Percentiles rank a stretch among this genome's conserved stretches.
These are phyloP conservation scores for Yarrowia bubula DNA, from an alignment of 805 yeast genomes.

Conservation along the genomic window DNA sequence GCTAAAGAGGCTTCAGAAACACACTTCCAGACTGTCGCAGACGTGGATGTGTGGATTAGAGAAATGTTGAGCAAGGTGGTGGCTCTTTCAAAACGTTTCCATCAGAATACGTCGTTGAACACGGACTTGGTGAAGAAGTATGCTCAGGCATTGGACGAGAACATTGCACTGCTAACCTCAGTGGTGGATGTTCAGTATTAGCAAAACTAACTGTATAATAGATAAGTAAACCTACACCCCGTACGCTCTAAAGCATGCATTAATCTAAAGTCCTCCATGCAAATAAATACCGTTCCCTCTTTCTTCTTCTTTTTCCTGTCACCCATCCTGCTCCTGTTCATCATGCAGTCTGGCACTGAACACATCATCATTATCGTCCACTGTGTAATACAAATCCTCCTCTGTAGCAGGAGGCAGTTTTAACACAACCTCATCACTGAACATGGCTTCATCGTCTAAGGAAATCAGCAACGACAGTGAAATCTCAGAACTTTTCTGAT, in stretches of 20 bases:
- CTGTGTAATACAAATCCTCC: conserved; percentile 36
- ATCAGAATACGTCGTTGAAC: conserved; percentile 5
- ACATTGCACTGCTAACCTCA: not conserved
- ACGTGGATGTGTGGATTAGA: conserved; percentile 16
- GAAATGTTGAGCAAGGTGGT: conserved; percentile 19
- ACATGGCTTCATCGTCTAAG: conserved; percentile 41
- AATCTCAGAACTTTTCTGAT: conserved; percentile 39
- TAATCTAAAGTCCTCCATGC: not conserved
- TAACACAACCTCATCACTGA: conserved; percentile 37
- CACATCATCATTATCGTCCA: conserved; percentile 41
- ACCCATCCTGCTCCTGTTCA: not conserved
- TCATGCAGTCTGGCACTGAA: conserved; percentile 40
- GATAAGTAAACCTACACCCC: too few relatives aligned
- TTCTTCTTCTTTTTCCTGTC: too few relatives aligned
- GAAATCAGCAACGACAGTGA: conserved; percentile 38
- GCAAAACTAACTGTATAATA: too few relatives aligned
- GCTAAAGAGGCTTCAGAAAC: conserved; percentile 22
- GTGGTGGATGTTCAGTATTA: not conserved
- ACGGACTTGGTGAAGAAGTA: conserved; percentile 2
- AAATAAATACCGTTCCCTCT: conserved; percentile 6
- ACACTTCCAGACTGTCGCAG: conserved; percentile 9
- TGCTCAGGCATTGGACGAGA: conserved; percentile 13
- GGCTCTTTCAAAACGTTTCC: conserved; percentile 2
- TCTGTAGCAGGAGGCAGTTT: conserved; percentile 40
- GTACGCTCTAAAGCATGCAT: too few relatives aligned